These are phyloP conservation scores for Spergularia azorica DNA, from an alignment of 179 eudicot species.

Conservation along the genomic window DNA sequence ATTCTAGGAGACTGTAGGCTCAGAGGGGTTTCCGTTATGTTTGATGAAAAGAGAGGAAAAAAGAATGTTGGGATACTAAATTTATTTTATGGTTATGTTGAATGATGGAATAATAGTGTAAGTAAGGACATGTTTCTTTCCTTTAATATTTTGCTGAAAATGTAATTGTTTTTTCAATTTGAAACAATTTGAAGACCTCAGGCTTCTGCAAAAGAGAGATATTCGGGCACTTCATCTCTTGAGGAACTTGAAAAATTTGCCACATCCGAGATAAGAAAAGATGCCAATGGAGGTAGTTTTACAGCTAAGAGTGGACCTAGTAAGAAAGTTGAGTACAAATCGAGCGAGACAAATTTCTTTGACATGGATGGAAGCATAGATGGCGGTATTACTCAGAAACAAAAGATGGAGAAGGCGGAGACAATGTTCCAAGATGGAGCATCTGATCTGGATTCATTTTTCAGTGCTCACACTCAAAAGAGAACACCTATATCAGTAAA, in stretches of 20 bases:
- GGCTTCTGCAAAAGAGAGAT: conserved; percentile 34
- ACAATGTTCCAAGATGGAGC: conserved; percentile 27
- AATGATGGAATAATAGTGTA: not conserved
- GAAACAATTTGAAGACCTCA: conserved; percentile 36
- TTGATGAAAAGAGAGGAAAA: too few relatives aligned
- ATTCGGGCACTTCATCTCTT: conserved; percentile 42
- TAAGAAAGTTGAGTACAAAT: conserved; percentile 18
- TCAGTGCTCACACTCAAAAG: conserved; percentile 31
- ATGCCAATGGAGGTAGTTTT: conserved; percentile 29
- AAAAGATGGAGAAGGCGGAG: conserved; percentile 15
- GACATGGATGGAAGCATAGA: conserved; percentile 36
- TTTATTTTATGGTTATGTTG: too few relatives aligned
- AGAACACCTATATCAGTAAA: conserved; percentile 31
- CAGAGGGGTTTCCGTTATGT: too few relatives aligned
- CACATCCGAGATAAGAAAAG: conserved; percentile 29
- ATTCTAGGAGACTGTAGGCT: not conserved
- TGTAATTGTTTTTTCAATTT: conserved; percentile 31
- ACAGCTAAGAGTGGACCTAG: conserved; percentile 24
- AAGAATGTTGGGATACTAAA: too few relatives aligned
- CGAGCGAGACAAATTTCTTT: conserved; percentile 33
- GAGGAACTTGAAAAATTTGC: conserved; percentile 58
- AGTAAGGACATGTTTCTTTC: not conserved
- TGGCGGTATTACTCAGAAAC: conserved; percentile 16
- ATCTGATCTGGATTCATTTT: conserved; percentile 54
- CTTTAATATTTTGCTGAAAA: conserved; percentile 17